Conservation (phyloP, 164 flowering plant genomes). For the Umbellularia californica region DNA sequence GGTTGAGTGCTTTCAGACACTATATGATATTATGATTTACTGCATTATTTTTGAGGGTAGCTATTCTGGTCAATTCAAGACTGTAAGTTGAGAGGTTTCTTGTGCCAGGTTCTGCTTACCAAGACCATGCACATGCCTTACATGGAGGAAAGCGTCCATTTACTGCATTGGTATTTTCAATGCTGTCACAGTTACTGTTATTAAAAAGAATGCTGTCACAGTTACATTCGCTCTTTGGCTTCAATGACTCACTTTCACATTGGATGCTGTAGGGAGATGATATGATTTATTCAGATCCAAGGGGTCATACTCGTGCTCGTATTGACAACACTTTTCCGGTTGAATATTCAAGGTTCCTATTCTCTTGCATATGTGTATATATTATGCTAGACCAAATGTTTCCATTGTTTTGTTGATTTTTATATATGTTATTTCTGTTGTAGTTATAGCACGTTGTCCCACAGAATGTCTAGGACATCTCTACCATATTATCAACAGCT, state of each 20-base stretch:
- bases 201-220: not conserved
- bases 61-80: not conserved
- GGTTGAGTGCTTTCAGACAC: not conserved
- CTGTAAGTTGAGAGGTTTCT: not conserved
- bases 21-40: not conserved
- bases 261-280: constrained; percentile 25
- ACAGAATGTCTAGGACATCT: constrained; percentile 13
- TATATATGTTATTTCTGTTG: constrained; percentile 2
- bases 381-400: not conserved
- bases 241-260: not conserved
- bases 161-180: constrained; percentile 20
- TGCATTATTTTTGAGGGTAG: not conserved
- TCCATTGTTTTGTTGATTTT: not conserved
- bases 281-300: constrained; percentile 19
- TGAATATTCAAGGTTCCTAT: constrained; percentile 24
- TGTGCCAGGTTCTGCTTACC: constrained; percentile 15
- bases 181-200: not conserved
- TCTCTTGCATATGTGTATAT: not conserved
- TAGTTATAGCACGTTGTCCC: constrained; percentile 17
- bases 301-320: constrained; percentile 22
- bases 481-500: constrained; percentile 19
- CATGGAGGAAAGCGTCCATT: constrained; percentile 27
- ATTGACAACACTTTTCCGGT: constrained; percentile 20
- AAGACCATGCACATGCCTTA: constrained; percentile 10
- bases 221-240: too few species aligned